A percentile compares a stretch with the other conserved stretches of the same genome.
phyloP scores from a whole-genome alignment of 2,329 filamentous ascomycete species.

The Phialocephala sp. region DNA sequence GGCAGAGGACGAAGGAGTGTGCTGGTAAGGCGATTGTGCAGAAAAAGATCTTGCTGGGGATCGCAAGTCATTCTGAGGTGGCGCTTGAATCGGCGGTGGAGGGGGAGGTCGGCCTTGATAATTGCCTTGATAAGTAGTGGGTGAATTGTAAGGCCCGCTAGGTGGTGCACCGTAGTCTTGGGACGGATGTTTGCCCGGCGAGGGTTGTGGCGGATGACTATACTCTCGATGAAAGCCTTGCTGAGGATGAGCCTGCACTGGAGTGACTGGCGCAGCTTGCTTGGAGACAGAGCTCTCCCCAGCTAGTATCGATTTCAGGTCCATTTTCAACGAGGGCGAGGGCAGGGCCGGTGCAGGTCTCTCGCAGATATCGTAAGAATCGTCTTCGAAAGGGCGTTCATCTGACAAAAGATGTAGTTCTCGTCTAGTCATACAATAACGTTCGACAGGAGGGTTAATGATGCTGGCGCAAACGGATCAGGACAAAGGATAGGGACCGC shows the following conservation, averaged over 20 bases:
- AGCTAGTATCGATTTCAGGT: slow-evolving; percentile 57
- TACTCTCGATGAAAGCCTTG: slow-evolving; percentile 41
- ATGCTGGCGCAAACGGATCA: slow-evolving; percentile 36
- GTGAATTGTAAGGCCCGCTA: slow-evolving; percentile 39
- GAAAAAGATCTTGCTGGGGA: slow-evolving; percentile 49
- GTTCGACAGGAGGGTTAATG: slow-evolving; percentile 24
- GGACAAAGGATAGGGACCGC: slow-evolving; percentile 29
- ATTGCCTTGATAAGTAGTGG: slow-evolving; percentile 38
- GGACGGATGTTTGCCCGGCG: slow-evolving; percentile 42
- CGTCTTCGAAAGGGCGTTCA: slow-evolving; percentile 28
- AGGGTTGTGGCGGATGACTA: slow-evolving; percentile 38
- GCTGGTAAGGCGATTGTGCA: slow-evolving; percentile 43
- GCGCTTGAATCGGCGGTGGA: slow-evolving; percentile 51
- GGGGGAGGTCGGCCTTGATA: slow-evolving; percentile 42
- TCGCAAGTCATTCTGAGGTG: slow-evolving; percentile 46
- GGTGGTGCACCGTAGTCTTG: slow-evolving; percentile 41
- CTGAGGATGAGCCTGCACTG: slow-evolving; percentile 39
- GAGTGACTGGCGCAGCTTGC: slow-evolving; percentile 41
- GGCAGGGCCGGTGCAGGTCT: too few relatives aligned
- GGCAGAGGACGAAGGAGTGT: slow-evolving; percentile 40
- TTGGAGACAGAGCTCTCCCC: slow-evolving; percentile 38
- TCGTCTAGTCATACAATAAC: slow-evolving; percentile 11
- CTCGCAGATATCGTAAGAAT: too few relatives aligned
- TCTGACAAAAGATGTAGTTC: slow-evolving; percentile 31
- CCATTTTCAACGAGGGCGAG: slow-evolving; percentile 44